A percentile compares a stretch with the other conserved stretches of the same genome.
phyloP scores from a whole-genome alignment of 2,329 filamentous ascomycete species.

The Talaromyces sp. region DNA sequence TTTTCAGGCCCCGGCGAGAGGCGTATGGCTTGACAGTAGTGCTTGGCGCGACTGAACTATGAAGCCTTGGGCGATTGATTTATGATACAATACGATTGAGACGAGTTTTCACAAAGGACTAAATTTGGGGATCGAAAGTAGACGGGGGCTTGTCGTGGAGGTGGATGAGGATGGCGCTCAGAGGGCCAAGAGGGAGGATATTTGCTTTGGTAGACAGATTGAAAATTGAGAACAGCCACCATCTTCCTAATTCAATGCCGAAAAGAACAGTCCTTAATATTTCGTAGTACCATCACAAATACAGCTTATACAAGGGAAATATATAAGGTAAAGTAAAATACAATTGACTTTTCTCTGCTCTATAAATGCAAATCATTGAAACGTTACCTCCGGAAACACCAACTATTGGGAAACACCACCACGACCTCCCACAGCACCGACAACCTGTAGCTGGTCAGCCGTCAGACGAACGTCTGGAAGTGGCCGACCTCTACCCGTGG shows the following conservation, averaged over 20 bases:
- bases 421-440: slow-evolving; percentile 18
- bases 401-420: slow-evolving; percentile 14
- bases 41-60: neutral
- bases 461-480: slow-evolving; percentile 15
- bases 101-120: too few species aligned
- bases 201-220: neutral
- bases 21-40: neutral
- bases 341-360: slow-evolving; percentile 8
- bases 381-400: neutral
- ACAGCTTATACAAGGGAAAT: neutral
- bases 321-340: slow-evolving; percentile 6
- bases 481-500: slow-evolving; percentile 16
- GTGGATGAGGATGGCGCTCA: neutral
- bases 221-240: neutral
- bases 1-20: neutral
- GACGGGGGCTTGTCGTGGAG: too few species aligned
- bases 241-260: neutral
- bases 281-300: neutral
- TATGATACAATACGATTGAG: neutral
- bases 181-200: neutral
- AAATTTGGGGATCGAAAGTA: too few species aligned
- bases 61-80: neutral
- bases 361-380: slow-evolving; percentile 5
- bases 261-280: neutral
- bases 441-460: slow-evolving; percentile 16